These are phyloP conservation scores for Elongisporangium undulatum DNA, from an alignment of 352 stramenopile species.

Conservation along the genomic window DNA sequence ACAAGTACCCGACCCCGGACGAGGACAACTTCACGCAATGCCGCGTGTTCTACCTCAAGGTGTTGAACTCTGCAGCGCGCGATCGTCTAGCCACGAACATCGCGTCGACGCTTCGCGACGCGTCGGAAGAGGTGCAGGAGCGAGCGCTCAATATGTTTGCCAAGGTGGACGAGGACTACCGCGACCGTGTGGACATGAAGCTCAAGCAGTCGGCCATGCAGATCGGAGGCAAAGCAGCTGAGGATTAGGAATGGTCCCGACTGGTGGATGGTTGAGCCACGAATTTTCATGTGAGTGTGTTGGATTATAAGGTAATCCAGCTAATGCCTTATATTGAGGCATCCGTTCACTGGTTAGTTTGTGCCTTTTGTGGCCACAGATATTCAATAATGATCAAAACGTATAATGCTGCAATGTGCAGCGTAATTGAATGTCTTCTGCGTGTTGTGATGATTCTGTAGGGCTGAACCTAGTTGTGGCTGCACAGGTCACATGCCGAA, in stretches of 20 bases:
- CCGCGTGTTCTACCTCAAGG: conserved; percentile 57
- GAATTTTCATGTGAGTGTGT: too few species aligned
- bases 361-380: too few species aligned
- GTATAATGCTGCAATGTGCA: too few species aligned
- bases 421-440: too few species aligned
- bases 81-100: conserved; percentile 76
- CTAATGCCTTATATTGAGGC: too few species aligned
- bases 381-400: too few species aligned
- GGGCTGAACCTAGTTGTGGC: too few species aligned
- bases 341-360: too few species aligned
- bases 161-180: conserved; percentile 28
- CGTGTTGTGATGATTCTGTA: too few species aligned
- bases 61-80: conserved; percentile 49
- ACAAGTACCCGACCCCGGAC: conserved; percentile 51
- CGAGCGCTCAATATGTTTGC: conserved; percentile 29
- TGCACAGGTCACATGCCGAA: too few species aligned
- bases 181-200: conserved; percentile 13
- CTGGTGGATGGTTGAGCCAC: not conserved
- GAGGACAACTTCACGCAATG: conserved; percentile 81
- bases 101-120: conserved; percentile 52
- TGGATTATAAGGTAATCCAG: too few species aligned
- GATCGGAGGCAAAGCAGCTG: not conserved
- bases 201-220: conserved; percentile 12
- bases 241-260: not conserved
- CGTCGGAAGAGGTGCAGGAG: conserved; percentile 22